A percentile compares a stretch with the other conserved stretches of the same genome.
phyloP scores from a whole-genome alignment of 2,329 filamentous ascomycete genomes.

The Phymatotrichopsis omnivora region DNA sequence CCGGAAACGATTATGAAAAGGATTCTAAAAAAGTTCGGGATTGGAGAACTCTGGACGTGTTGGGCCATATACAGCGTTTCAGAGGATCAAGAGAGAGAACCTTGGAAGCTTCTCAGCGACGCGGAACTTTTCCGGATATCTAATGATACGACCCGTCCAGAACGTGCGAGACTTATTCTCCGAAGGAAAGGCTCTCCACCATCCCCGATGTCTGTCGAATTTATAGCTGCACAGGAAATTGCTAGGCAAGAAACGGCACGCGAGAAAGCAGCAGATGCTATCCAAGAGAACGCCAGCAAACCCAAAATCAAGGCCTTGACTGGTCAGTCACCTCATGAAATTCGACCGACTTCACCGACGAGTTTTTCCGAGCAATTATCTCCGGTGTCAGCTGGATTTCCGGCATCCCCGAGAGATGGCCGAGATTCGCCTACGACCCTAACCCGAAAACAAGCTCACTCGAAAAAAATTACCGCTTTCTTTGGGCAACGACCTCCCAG shows the following conservation, averaged over 20 bases:
- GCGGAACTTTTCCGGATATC: slow-evolving; percentile 84
- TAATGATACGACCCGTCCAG: slow-evolving; percentile 71
- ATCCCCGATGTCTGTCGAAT: slow-evolving; percentile 58
- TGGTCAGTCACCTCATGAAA: slow-evolving; percentile 44
- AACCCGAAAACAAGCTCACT: slow-evolving; percentile 32
- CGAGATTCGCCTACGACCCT: slow-evolving; percentile 31
- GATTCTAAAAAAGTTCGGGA: slow-evolving; percentile 78
- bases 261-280: slow-evolving; percentile 53
- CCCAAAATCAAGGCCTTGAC: slow-evolving; percentile 43
- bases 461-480: slow-evolving; percentile 45
- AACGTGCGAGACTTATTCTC: slow-evolving; percentile 82
- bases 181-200: slow-evolving; percentile 84
- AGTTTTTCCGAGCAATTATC: slow-evolving; percentile 27
- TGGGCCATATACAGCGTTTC: slow-evolving; percentile 95
- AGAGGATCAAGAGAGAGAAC: slow-evolving; percentile 55
- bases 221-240: slow-evolving; percentile 78
- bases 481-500: slow-evolving; percentile 88
- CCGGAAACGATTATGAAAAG: slow-evolving; percentile 87
- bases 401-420: slow-evolving; percentile 58
- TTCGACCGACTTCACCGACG: slow-evolving; percentile 32
- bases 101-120: slow-evolving; percentile 41
- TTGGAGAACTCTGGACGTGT: slow-evolving; percentile 83
- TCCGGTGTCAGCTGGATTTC: slow-evolving; percentile 42
- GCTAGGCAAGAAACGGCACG: slow-evolving; percentile 59
- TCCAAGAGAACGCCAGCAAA: slow-evolving; percentile 41